Conservation (phyloP, 208 protist genomes). For the Herpetomonas tarakana region DNA sequence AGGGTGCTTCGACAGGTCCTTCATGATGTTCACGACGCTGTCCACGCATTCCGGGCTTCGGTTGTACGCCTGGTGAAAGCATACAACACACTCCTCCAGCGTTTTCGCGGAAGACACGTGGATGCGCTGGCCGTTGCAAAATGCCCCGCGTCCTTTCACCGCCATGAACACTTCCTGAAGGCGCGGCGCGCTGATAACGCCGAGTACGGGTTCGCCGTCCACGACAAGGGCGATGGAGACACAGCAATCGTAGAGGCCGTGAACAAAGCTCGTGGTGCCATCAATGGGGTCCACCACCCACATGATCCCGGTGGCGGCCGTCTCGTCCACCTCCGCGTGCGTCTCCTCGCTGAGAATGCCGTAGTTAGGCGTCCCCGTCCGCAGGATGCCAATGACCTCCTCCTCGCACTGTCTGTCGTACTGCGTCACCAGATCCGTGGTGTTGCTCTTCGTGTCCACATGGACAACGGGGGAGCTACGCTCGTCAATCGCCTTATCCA, state of each 20-base stretch:
- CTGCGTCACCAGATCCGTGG: constrained; percentile 64
- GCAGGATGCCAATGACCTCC: constrained; percentile 65
- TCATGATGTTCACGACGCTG: constrained; percentile 55
- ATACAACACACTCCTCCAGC: constrained; percentile 60
- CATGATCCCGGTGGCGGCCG: constrained; percentile 52
- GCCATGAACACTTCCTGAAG: constrained; percentile 82
- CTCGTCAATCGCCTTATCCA: constrained; percentile 66
- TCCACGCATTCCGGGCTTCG: constrained; percentile 42
- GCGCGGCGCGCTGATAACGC: constrained; percentile 73
- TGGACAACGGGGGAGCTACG: constrained; percentile 20
- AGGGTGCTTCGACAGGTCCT: constrained; percentile 47
- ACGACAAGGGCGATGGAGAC: constrained; percentile 81
- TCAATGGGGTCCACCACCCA: constrained; percentile 88
- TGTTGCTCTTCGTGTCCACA: constrained; percentile 36
- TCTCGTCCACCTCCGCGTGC: constrained; percentile 16
- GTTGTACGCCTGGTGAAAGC: constrained; percentile 60
- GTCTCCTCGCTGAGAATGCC: constrained; percentile 67
- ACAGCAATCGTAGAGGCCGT: constrained; percentile 83
- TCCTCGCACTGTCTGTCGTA: constrained; percentile 79
- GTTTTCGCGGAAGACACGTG: constrained; percentile 48
- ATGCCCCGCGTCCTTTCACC: constrained; percentile 74
- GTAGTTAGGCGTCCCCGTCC: constrained; percentile 49
- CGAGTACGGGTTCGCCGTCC: constrained; percentile 65
- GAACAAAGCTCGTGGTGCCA: constrained; percentile 75
- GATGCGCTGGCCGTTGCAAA: constrained; percentile 84